These are phyloP conservation scores for Starmerella ratchasimensis DNA, from an alignment of 805 yeast genomes.

Conservation along the genomic window DNA sequence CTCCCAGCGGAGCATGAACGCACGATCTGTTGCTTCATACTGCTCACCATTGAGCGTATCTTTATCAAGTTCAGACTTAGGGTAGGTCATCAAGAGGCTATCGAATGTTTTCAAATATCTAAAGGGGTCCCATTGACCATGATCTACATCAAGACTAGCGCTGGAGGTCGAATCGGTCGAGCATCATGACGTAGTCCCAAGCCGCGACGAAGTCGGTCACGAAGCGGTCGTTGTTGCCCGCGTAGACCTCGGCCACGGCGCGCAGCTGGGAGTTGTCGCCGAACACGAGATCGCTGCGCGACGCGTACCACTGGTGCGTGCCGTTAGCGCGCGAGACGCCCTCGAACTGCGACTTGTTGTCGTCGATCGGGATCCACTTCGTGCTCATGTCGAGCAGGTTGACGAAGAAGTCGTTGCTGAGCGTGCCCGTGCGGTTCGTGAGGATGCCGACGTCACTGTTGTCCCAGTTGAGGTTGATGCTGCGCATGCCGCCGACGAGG, in stretches of 20 bases:
- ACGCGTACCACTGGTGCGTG: constrained; percentile 13
- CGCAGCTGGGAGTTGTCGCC: constrained; percentile 16
- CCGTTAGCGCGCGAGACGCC: constrained; percentile 14
- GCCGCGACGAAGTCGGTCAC: constrained; percentile 15
- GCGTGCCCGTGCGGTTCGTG: constrained; percentile 9
- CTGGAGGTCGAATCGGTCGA: constrained; percentile 15
- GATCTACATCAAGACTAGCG: no score
- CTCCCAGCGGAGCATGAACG: no score
- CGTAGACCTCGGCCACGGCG: constrained; percentile 13
- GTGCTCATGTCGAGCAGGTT: constrained; percentile 11
- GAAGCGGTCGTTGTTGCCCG: constrained; percentile 9
- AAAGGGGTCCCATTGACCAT: no score
- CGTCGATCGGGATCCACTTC: constrained; percentile 14
- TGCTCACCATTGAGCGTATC: no score
- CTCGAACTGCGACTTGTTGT: constrained; percentile 13
- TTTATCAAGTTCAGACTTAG: no score
- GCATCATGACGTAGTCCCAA: constrained; percentile 17
- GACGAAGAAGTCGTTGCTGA: constrained; percentile 16
- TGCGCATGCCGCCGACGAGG: constrained; percentile 16
- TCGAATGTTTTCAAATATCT: no score
- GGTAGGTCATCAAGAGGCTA: no score
- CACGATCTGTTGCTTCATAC: no score
- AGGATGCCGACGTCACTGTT: constrained; percentile 12
- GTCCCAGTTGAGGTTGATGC: constrained; percentile 16
- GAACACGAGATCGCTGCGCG: constrained; percentile 13